Evolutionary conservation across 768 basidiomycete species (phyloP).

Genomic region (Rhodotorula babjevae): DNA sequence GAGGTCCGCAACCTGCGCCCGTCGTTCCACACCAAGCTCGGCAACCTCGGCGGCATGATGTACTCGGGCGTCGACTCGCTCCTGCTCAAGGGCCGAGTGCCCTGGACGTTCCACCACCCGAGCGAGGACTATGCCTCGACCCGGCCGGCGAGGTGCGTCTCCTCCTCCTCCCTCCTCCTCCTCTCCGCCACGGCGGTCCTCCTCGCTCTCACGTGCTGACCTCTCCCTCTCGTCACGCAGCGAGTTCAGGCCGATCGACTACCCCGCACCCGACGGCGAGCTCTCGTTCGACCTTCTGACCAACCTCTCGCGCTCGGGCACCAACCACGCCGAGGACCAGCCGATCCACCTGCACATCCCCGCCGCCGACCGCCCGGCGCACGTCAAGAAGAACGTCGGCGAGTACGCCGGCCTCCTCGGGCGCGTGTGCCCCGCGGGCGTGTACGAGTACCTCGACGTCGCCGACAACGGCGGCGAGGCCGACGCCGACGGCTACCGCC

Average conservation of each 20-base stretch:
- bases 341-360: conserved; percentile 70
- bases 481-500: conserved; percentile 61
- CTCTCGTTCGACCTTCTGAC: conserved; percentile 91
- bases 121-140: conserved; percentile 65
- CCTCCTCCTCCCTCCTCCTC: background rate
- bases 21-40: conserved; percentile 71
- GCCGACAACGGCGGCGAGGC: conserved; percentile 55
- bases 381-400: conserved; percentile 68
- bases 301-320: conserved; percentile 79
- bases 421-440: conserved; percentile 85
- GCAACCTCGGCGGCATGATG: conserved; percentile 76
- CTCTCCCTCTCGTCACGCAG: background rate
- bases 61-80: conserved; percentile 87
- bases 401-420: conserved; percentile 85
- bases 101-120: conserved; percentile 79
- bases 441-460: conserved; percentile 90
- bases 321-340: conserved; percentile 96
- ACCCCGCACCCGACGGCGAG: conserved; percentile 65
- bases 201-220: too few relatives aligned
- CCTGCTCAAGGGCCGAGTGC: conserved; percentile 73
- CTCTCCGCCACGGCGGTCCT: background rate
- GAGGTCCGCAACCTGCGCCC: conserved; percentile 89
- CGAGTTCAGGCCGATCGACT: conserved; percentile 38
- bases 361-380: conserved; percentile 53
- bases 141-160: conserved; percentile 53